A percentile compares a stretch with the other conserved stretches of the same genome.
Conservation (phyloP, 192 early-diverging fungal genomes). For the Coemansia sp. region DNA sequence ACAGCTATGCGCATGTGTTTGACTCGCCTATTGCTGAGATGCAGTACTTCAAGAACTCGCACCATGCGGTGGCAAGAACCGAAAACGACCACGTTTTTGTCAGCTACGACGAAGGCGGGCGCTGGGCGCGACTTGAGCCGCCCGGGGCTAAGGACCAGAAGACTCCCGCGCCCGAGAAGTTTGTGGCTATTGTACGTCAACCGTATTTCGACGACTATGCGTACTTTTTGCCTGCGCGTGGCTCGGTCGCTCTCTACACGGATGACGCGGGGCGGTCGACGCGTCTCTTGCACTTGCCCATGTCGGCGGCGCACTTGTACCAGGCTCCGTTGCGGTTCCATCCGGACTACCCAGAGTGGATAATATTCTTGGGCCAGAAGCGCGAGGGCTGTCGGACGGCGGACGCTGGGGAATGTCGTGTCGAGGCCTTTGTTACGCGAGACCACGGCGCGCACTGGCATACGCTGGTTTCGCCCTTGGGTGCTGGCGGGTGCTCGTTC, state of each 20-base stretch:
- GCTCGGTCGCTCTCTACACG: slow-evolving; percentile 59
- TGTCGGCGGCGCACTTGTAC: slow-evolving; percentile 64
- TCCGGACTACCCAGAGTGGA: slow-evolving; percentile 76
- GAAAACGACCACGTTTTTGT: slow-evolving; percentile 53
- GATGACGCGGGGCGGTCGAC: slow-evolving; percentile 63
- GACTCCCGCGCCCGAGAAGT: slow-evolving; percentile 10
- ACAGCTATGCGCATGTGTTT: slow-evolving; percentile 29
- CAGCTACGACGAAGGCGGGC: slow-evolving; percentile 67
- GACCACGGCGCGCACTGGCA: slow-evolving; percentile 75
- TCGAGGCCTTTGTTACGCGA: slow-evolving; percentile 69
- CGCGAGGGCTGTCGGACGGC: slow-evolving; percentile 56
- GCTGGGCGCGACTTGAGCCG: slow-evolving; percentile 56
- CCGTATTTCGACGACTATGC: slow-evolving; percentile 64
- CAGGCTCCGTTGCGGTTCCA: slow-evolving; percentile 78
- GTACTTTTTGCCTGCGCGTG: slow-evolving; percentile 61
- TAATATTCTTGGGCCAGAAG: slow-evolving; percentile 70
- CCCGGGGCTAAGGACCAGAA: slow-evolving; percentile 6
- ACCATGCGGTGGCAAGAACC: slow-evolving; percentile 59
- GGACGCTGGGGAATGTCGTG: slow-evolving; percentile 62
- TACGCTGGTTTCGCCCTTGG: slow-evolving; percentile 41
- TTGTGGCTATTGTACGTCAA: slow-evolving; percentile 63
- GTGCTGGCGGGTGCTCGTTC: slow-evolving; percentile 48
- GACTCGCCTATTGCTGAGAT: slow-evolving; percentile 59
- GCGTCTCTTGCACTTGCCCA: slow-evolving; percentile 60
- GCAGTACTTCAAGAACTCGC: slow-evolving; percentile 69